A percentile compares a stretch with the other conserved stretches of the same genome.
Conservation (phyloP, 768 basidiomycete species). For the Tylopilus rubrobrunneus region DNA sequence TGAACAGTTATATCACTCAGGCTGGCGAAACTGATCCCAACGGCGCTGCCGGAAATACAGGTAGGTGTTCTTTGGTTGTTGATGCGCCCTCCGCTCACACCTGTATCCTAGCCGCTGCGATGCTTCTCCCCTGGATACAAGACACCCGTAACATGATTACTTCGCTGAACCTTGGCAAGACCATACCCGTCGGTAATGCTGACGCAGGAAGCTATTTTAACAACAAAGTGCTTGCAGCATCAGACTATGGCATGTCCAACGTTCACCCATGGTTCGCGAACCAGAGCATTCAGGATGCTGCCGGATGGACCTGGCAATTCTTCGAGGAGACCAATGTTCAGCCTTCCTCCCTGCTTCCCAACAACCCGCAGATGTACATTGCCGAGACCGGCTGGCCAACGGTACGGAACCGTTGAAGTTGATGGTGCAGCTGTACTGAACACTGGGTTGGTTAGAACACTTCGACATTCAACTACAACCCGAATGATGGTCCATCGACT, state of each 20-base stretch:
- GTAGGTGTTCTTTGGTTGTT: conserved; percentile 4
- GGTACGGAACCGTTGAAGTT: conserved; percentile 35
- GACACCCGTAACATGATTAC: conserved; percentile 58
- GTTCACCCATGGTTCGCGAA: conserved; percentile 96
- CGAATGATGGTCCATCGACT: conserved; percentile 61
- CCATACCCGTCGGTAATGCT: conserved; percentile 68
- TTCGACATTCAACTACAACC: conserved; percentile 48
- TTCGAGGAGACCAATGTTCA: conserved; percentile 66
- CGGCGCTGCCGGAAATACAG: conserved; percentile 48
- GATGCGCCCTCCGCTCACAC: not conserved
- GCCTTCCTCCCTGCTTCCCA: conserved; percentile 53
- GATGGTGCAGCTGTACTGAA: not conserved
- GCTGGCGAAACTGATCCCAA: conserved; percentile 54
- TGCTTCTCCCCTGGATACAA: conserved; percentile 61
- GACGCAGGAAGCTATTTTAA: conserved; percentile 90
- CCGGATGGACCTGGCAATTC: conserved; percentile 79
- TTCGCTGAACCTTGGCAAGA: conserved; percentile 53
- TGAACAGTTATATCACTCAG: conserved; percentile 53
- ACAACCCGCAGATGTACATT: conserved; percentile 80
- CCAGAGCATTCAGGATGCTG: conserved; percentile 58
- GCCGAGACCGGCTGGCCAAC: conserved; percentile 93
- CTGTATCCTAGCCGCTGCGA: conserved; percentile 44
- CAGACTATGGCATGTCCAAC: conserved; percentile 84
- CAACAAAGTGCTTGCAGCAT: conserved; percentile 52
- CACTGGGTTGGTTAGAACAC: conserved; percentile 43